Percentiles rank a stretch among this genome's conserved stretches.
These are phyloP conservation scores for Strobilomyces confusus DNA, from an alignment of 768 basidiomycete genomes.

Conservation along the genomic window DNA sequence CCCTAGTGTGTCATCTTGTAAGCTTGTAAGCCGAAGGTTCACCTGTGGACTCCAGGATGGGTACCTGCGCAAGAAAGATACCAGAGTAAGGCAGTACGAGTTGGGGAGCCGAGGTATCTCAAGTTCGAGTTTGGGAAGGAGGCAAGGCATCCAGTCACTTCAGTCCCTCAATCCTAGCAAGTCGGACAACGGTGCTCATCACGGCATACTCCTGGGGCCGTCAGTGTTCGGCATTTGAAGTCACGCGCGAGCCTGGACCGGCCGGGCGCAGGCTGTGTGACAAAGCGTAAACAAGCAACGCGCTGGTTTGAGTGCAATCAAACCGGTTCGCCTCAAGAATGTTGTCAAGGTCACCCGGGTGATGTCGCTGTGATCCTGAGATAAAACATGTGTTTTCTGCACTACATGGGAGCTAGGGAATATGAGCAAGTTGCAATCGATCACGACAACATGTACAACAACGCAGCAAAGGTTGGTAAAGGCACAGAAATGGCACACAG, in stretches of 20 bases:
- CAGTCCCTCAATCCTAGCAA: neutral
- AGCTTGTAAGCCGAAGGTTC: too few species aligned
- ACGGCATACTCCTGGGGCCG: neutral
- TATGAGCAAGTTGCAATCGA: constrained; percentile 25
- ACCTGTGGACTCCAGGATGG: too few species aligned
- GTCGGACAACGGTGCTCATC: too few species aligned
- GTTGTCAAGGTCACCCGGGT: neutral
- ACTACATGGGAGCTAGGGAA: constrained; percentile 20
- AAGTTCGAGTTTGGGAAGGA: neutral
- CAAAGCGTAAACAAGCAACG: too few species aligned
- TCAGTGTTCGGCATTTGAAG: neutral
- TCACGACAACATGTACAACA: constrained; percentile 29
- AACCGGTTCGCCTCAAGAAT: neutral
- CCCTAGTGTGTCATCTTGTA: too few species aligned
- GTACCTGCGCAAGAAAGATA: neutral
- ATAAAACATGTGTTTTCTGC: constrained; percentile 14
- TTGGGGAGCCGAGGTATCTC: neutral
- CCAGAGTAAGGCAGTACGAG: neutral
- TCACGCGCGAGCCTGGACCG: too few species aligned
- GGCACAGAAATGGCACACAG: constrained; percentile 24
- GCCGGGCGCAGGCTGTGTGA: too few species aligned
- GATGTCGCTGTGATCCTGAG: neutral
- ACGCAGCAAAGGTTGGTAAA: constrained; percentile 16
- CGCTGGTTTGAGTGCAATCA: neutral
- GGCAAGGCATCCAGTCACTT: neutral